A percentile compares a stretch with the other conserved stretches of the same genome.
Evolutionary conservation across 441 rosid genomes (phyloP).

Genomic region (Populus hybrid): DNA sequence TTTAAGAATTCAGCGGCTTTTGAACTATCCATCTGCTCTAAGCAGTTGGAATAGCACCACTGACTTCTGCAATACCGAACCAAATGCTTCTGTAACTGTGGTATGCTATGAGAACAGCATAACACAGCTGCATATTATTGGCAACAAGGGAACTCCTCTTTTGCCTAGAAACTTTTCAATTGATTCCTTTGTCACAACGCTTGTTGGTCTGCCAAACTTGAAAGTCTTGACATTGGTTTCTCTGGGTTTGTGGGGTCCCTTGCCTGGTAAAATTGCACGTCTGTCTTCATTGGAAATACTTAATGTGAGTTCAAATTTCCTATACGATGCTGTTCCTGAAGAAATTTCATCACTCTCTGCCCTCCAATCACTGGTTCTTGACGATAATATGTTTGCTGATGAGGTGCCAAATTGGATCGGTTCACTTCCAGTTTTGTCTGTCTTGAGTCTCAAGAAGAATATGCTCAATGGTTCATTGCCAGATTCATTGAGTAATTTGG

Average conservation of each 20-base stretch:
- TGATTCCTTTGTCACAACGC: slow-evolving; percentile 72
- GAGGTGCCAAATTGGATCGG: slow-evolving; percentile 61
- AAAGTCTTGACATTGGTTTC: slow-evolving; percentile 82
- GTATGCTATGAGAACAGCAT: slow-evolving; percentile 76
- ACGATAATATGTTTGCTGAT: slow-evolving; percentile 74
- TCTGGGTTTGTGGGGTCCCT: slow-evolving; percentile 91
- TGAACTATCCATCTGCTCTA: slow-evolving; percentile 57
- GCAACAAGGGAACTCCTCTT: slow-evolving; percentile 42
- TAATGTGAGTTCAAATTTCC: slow-evolving; percentile 76
- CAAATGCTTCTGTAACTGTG: slow-evolving; percentile 59
- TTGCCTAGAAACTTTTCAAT: slow-evolving; percentile 71
- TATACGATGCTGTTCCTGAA: slow-evolving; percentile 64
- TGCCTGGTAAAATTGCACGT: slow-evolving; percentile 67
- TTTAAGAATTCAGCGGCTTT: slow-evolving; percentile 58
- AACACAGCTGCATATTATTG: slow-evolving; percentile 81
- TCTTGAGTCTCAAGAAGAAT: slow-evolving; percentile 73
- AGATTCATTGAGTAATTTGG: slow-evolving; percentile 50
- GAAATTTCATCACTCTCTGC: slow-evolving; percentile 51
- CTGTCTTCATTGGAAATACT: slow-evolving; percentile 70
- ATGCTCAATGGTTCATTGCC: slow-evolving; percentile 71
- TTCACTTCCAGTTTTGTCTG: slow-evolving; percentile 54
- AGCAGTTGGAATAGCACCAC: slow-evolving; percentile 63
- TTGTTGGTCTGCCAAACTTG: slow-evolving; percentile 66
- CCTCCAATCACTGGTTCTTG: slow-evolving; percentile 81
- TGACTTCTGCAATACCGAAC: slow-evolving; percentile 79